Evolutionary conservation across 1,284 basidiomycete species (phyloP).

Genomic region (Microbotryomycetes sp.): DNA sequence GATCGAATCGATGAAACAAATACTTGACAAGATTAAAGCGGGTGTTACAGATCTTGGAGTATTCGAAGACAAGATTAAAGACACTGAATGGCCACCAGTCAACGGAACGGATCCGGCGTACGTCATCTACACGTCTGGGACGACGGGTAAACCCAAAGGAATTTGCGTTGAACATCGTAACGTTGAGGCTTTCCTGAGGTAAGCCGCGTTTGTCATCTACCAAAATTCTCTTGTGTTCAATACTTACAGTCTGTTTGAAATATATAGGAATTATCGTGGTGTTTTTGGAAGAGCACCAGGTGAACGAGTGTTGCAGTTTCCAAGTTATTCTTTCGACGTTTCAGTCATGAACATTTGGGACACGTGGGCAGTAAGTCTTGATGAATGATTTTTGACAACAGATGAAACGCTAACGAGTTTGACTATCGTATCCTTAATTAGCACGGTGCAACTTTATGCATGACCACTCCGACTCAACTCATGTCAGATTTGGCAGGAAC

Average conservation of each 20-base stretch:
- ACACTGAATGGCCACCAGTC: not conserved
- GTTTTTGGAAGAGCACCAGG: constrained; percentile 29
- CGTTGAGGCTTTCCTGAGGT: constrained; percentile 30
- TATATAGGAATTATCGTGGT: constrained; percentile 29
- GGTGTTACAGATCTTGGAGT: not conserved
- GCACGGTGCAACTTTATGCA: constrained; percentile 35
- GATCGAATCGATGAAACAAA: not conserved
- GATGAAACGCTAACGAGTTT: not conserved
- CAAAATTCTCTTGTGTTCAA: not conserved
- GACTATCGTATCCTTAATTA: not conserved
- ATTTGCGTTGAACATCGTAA: constrained; percentile 33
- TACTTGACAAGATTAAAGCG: not conserved
- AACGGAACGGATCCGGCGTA: constrained; percentile 21
- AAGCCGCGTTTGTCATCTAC: not conserved
- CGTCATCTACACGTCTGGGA: constrained; percentile 35
- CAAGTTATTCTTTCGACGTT: constrained; percentile 35
- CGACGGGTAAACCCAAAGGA: constrained; percentile 34
- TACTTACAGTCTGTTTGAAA: not conserved
- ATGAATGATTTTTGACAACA: not conserved
- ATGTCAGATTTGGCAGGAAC: constrained; percentile 29
- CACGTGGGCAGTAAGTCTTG: constrained; percentile 19
- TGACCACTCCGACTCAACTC: constrained; percentile 30
- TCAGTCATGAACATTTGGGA: constrained; percentile 37
- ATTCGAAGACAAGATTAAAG: not conserved
- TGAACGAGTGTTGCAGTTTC: constrained; percentile 34